These are phyloP conservation scores for Citrus inodora DNA, from an alignment of 345 rosid species.

Conservation along the genomic window DNA sequence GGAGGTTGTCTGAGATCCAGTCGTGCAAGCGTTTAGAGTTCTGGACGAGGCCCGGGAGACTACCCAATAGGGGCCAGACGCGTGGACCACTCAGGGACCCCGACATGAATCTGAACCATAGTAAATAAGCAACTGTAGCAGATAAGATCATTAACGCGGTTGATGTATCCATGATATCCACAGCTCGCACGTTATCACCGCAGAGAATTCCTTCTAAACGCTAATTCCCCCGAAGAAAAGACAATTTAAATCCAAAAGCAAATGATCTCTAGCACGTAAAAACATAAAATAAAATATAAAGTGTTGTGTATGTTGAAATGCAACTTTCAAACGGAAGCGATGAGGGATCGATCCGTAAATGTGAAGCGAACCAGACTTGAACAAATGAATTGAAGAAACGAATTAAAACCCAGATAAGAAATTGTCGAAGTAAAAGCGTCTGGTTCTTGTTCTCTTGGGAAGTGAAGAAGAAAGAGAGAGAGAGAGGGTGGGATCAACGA, in stretches of 20 bases:
- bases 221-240: background rate
- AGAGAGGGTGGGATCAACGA: background rate
- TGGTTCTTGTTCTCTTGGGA: background rate
- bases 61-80: slow-evolving; percentile 74
- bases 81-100: slow-evolving; percentile 54
- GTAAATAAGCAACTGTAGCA: slow-evolving; percentile 36
- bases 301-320: background rate
- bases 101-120: slow-evolving; percentile 50
- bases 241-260: background rate
- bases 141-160: slow-evolving; percentile 43
- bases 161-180: slow-evolving; percentile 36
- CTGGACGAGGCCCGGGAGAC: slow-evolving; percentile 62
- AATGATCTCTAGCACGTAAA: background rate
- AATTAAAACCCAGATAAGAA: slow-evolving; percentile 7
- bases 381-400: background rate
- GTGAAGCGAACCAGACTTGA: background rate
- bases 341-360: background rate
- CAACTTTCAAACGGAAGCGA: background rate
- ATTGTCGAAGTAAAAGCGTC: background rate
- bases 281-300: background rate
- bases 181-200: background rate
- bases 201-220: background rate
- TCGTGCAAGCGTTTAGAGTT: slow-evolving; percentile 64
- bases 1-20: slow-evolving; percentile 76
- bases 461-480: background rate